phyloP scores from a whole-genome alignment of 768 basidiomycete species.

The Chalciporus piperatus region DNA sequence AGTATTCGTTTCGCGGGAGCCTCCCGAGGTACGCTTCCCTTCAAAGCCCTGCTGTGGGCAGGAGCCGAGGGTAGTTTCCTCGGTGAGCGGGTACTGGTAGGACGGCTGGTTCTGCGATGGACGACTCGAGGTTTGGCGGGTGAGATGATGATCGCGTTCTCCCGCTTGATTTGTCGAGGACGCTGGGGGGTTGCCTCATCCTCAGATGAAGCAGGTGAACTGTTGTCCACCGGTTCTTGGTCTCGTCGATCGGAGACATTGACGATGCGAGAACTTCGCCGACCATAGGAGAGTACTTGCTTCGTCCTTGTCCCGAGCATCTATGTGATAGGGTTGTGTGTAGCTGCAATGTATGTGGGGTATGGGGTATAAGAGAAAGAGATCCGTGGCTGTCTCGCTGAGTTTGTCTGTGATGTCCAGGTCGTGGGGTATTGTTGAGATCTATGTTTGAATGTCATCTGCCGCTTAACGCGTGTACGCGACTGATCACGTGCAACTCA shows the following conservation, averaged over 20 bases:
- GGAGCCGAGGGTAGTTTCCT: slow-evolving; percentile 16
- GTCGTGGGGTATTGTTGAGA: background rate
- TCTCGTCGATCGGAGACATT: slow-evolving; percentile 38
- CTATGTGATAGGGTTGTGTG: background rate
- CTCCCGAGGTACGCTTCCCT: slow-evolving; percentile 14
- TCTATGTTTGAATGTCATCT: background rate
- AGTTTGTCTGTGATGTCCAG: background rate
- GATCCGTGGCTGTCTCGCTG: background rate
- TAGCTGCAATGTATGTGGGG: too few relatives aligned
- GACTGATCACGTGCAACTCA: slow-evolving; percentile 21
- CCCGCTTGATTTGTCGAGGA: slow-evolving; percentile 12
- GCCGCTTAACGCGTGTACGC: slow-evolving; percentile 9
- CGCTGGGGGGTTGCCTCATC: slow-evolving; percentile 33
- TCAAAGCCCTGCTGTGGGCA: slow-evolving; percentile 31
- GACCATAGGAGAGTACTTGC: slow-evolving; percentile 64
- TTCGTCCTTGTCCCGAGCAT: slow-evolving; percentile 66
- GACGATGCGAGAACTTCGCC: slow-evolving; percentile 60
- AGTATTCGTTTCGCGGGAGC: slow-evolving; percentile 13
- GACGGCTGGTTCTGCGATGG: slow-evolving; percentile 13
- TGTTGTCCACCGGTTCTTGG: slow-evolving; percentile 22
- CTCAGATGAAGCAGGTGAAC: slow-evolving; percentile 35
- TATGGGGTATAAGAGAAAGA: background rate
- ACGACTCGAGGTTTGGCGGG: slow-evolving; percentile 13
- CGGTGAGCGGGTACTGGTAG: slow-evolving; percentile 13
- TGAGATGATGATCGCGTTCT: slow-evolving; percentile 26